phyloP scores from a whole-genome alignment of 352 stramenopile genomes.

The Lagenidium sp. region DNA sequence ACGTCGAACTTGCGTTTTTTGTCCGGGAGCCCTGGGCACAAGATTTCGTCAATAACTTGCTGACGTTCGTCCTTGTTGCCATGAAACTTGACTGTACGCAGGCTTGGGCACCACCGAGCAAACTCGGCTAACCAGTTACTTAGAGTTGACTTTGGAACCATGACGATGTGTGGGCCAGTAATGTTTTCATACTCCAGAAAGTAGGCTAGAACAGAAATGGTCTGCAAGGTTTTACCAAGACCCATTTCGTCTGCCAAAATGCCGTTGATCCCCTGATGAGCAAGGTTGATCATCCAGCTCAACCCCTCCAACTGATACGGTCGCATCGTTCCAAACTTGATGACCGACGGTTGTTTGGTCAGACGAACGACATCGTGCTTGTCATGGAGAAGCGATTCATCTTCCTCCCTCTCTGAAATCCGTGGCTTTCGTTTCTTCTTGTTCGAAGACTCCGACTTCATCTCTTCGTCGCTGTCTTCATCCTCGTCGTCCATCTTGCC shows the following conservation, averaged over 20 bases:
- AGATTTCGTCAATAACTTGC: constrained; percentile 81
- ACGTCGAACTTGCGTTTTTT: constrained; percentile 94
- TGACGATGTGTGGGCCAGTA: constrained; percentile 87
- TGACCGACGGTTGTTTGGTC: constrained; percentile 87
- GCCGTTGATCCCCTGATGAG: constrained; percentile 98
- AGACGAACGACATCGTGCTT: constrained; percentile 87
- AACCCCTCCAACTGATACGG: constrained; percentile 98
- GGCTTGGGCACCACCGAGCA: constrained; percentile 84
- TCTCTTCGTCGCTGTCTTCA: constrained; percentile 68
- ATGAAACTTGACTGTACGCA: constrained; percentile 93
- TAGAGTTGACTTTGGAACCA: constrained; percentile 92
- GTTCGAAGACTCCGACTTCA: constrained; percentile 39
- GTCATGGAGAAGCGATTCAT: constrained; percentile 64
- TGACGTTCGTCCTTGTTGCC: constrained; percentile 85
- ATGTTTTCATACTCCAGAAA: constrained; percentile 82
- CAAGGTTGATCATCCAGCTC: constrained; percentile 98
- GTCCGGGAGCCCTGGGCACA: constrained; percentile 80
- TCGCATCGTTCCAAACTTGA: constrained; percentile 93
- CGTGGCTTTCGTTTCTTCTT: constrained; percentile 82
- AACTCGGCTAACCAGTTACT: constrained; percentile 94
- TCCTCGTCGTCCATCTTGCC: constrained; percentile 47
- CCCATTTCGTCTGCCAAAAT: constrained; percentile 98
- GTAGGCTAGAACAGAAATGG: constrained; percentile 82
- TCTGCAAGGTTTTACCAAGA: constrained; percentile 97
- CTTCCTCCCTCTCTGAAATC: constrained; percentile 75